phyloP scores from a whole-genome alignment of 441 rosid species.

The Breynia disticha region DNA sequence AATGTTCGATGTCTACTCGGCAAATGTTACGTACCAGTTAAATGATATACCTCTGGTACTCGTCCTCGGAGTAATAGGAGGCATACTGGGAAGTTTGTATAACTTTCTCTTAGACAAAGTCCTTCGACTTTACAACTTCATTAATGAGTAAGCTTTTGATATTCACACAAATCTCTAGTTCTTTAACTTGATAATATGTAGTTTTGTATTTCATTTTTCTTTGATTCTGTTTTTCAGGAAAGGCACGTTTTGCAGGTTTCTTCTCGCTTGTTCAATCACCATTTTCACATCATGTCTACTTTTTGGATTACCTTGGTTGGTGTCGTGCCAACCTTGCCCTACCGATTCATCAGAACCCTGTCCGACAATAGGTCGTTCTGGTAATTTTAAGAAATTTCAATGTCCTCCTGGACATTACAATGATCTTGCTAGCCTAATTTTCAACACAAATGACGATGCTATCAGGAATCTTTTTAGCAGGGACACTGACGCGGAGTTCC shows the following conservation, averaged over 20 bases:
- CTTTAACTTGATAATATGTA: neutral
- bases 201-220: slow-evolving; percentile 4
- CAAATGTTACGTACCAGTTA: slow-evolving; percentile 51
- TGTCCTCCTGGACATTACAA: slow-evolving; percentile 68
- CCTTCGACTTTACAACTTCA: slow-evolving; percentile 47
- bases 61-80: slow-evolving; percentile 69
- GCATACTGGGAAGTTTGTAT: slow-evolving; percentile 67
- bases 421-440: slow-evolving; percentile 87
- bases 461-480: slow-evolving; percentile 82
- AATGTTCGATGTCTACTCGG: slow-evolving; percentile 73
- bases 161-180: slow-evolving; percentile 11
- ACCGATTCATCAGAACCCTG: slow-evolving; percentile 49
- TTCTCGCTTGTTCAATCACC: slow-evolving; percentile 55
- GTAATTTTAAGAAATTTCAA: slow-evolving; percentile 77
- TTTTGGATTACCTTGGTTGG: slow-evolving; percentile 82
- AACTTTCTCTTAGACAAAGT: slow-evolving; percentile 59
- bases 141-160: slow-evolving; percentile 48
- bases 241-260: slow-evolving; percentile 39
- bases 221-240: slow-evolving; percentile 39
- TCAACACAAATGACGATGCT: slow-evolving; percentile 86
- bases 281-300: slow-evolving; percentile 77
- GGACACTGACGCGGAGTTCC: slow-evolving; percentile 62
- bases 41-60: slow-evolving; percentile 63
- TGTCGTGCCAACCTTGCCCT: slow-evolving; percentile 73
- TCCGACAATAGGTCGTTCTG: slow-evolving; percentile 77